Percentiles rank a stretch among this genome's conserved stretches.
Evolutionary conservation across 768 basidiomycete species (phyloP).

Genomic region (Lactarius hatsudake): DNA sequence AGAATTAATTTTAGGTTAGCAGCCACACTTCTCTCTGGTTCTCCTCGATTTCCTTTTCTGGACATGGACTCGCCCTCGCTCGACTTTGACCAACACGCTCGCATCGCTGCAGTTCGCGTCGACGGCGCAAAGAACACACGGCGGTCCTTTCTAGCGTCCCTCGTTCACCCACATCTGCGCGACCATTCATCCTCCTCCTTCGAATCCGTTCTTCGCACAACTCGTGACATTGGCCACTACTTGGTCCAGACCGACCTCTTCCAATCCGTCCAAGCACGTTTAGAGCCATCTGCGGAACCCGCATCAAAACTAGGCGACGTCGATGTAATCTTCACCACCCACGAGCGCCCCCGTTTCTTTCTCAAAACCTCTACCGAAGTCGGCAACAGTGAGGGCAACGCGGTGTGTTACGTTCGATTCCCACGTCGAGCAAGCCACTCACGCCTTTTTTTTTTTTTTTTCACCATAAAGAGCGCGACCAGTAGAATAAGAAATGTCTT

Average conservation of each 20-base stretch:
- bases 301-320: conserved; percentile 60
- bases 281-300: conserved; percentile 56
- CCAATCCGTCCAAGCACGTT: conserved; percentile 54
- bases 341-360: conserved; percentile 73
- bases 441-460: conserved; percentile 23
- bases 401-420: conserved; percentile 53
- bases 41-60: neutral
- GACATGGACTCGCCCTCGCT: conserved; percentile 11
- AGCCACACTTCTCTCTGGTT: neutral
- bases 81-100: conserved; percentile 58
- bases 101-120: conserved; percentile 75
- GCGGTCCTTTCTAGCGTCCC: conserved; percentile 72
- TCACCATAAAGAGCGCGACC: conserved; percentile 57
- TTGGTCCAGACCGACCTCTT: conserved; percentile 81
- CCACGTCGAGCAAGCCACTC: conserved; percentile 5
- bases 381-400: conserved; percentile 89
- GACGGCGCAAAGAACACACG: conserved; percentile 76
- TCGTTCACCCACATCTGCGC: conserved; percentile 65
- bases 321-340: conserved; percentile 75
- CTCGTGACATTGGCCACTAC: conserved; percentile 60
- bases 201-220: conserved; percentile 65
- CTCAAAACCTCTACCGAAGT: conserved; percentile 86
- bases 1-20: no score
- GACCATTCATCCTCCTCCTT: conserved; percentile 41
- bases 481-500: conserved; percentile 84